Evolutionary conservation across 148 eudicot genomes (phyloP).

Genomic region (Euryodendron excelsum): DNA sequence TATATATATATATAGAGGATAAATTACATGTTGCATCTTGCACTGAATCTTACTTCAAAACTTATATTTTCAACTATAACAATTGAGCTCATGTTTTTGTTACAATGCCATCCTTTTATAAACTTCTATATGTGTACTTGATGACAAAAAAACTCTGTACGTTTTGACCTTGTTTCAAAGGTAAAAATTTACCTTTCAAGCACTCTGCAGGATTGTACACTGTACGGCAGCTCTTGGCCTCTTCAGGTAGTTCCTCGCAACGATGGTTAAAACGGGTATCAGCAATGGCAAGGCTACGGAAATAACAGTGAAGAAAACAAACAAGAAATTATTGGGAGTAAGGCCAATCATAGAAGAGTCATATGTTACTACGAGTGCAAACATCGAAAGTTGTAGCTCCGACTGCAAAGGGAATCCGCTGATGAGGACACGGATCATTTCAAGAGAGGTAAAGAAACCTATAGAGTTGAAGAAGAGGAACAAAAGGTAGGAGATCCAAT

Average conservation of each 20-base stretch:
- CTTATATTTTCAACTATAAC: too few relatives aligned
- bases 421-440: slow-evolving; percentile 42
- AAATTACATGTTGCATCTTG: too few relatives aligned
- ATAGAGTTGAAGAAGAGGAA: slow-evolving; percentile 42
- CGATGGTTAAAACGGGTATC: background rate
- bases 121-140: too few relatives aligned
- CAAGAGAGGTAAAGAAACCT: slow-evolving; percentile 44
- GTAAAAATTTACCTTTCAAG: background rate
- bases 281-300: background rate
- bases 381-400: slow-evolving; percentile 37
- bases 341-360: slow-evolving; percentile 24
- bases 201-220: background rate
- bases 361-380: slow-evolving; percentile 37
- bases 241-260: slow-evolving; percentile 12
- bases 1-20: too few relatives aligned
- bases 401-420: slow-evolving; percentile 43
- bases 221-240: background rate
- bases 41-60: too few relatives aligned
- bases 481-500: slow-evolving; percentile 14
- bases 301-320: background rate
- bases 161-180: too few relatives aligned
- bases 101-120: too few relatives aligned
- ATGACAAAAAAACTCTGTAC: too few relatives aligned
- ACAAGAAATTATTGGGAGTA: slow-evolving; percentile 20
- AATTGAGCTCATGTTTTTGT: too few relatives aligned